A percentile compares a stretch with the other conserved stretches of the same genome.
Conservation (phyloP, 352 stramenopile genomes). For the Pythium rishiriense region DNA sequence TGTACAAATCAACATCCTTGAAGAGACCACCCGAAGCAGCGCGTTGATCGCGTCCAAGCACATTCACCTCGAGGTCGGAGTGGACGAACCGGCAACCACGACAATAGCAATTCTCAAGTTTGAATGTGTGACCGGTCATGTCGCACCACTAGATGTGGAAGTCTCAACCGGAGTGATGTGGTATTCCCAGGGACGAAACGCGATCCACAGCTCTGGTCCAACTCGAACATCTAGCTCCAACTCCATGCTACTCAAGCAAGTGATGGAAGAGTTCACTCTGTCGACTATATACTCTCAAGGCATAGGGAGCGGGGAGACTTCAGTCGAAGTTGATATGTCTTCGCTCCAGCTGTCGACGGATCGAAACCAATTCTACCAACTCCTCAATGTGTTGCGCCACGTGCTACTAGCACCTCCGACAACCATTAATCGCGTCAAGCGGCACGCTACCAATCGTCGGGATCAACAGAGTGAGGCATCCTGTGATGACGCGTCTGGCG, state of each 20-base stretch:
- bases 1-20: conserved; percentile 75
- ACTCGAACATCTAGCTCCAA: conserved; percentile 18
- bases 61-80: conserved; percentile 73
- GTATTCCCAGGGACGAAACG: conserved; percentile 40
- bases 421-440: conserved; percentile 27
- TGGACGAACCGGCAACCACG: conserved; percentile 42
- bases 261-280: conserved; percentile 80
- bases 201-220: background rate
- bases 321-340: conserved; percentile 63
- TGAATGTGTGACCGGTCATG: conserved; percentile 65
- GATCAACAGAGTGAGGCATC: conserved; percentile 13
- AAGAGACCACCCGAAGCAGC: conserved; percentile 65
- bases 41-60: conserved; percentile 72
- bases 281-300: conserved; percentile 57
- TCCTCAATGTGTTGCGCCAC: conserved; percentile 73
- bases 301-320: conserved; percentile 40
- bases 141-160: conserved; percentile 76
- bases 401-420: conserved; percentile 72
- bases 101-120: conserved; percentile 67
- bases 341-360: conserved; percentile 74
- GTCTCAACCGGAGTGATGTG: conserved; percentile 69
- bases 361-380: conserved; percentile 81
- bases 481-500: conserved; percentile 37
- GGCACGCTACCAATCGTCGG: conserved; percentile 28
- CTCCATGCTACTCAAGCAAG: conserved; percentile 59